Percentiles rank a stretch among this genome's conserved stretches.
Evolutionary conservation across 1,284 basidiomycete genomes (phyloP).

Genomic region (Butyriboletus appendiculatus): DNA sequence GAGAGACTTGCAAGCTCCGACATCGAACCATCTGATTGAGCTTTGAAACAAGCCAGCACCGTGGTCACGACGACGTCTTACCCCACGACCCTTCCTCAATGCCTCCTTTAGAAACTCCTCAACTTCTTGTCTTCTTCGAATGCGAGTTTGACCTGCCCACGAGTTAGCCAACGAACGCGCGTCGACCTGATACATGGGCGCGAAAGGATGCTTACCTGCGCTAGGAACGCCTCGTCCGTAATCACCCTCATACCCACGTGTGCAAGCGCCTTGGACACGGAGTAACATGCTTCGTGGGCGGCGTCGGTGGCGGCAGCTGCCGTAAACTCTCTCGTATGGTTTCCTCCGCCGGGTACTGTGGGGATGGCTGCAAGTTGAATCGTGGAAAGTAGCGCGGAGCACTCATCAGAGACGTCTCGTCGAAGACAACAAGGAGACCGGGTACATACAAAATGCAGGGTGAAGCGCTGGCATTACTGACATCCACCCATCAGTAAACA

Average conservation of each 20-base stretch:
- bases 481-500: not conserved
- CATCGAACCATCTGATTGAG: not conserved
- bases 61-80: not conserved
- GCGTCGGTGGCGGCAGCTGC: constrained; percentile 51
- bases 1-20: not conserved
- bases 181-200: not conserved
- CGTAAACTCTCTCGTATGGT: constrained; percentile 63
- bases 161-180: not conserved
- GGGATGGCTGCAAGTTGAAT: constrained; percentile 47
- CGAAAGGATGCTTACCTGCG: constrained; percentile 12
- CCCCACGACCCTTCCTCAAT: not conserved
- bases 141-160: constrained; percentile 24
- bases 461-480: constrained; percentile 50
- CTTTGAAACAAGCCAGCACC: too few relatives aligned
- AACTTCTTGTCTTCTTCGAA: constrained; percentile 30
- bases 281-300: constrained; percentile 59
- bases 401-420: not conserved
- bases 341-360: constrained; percentile 56
- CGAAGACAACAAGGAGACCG: not conserved
- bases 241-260: constrained; percentile 57
- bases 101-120: constrained; percentile 6
- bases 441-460: constrained; percentile 45
- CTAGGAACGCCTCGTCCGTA: constrained; percentile 45
- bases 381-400: not conserved
- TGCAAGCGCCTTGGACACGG: constrained; percentile 60